Conservation (phyloP, 495 filamentous ascomycete genomes). For the Xylaria scruposa region DNA sequence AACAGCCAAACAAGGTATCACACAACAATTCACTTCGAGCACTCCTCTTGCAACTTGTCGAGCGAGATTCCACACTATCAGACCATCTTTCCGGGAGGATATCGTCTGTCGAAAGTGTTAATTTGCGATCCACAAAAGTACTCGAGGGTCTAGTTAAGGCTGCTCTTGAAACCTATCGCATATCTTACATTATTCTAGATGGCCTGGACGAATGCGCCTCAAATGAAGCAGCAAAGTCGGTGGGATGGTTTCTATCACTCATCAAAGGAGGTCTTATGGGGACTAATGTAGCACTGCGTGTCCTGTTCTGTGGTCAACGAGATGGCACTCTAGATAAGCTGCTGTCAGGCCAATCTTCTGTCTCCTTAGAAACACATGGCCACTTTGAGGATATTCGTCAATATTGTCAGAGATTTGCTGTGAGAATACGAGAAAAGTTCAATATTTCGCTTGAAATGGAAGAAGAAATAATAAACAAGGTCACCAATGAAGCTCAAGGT, state of each 20-base stretch:
- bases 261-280: background rate
- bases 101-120: constrained; percentile 11
- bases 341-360: constrained; percentile 1
- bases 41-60: constrained; percentile 18
- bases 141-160: constrained; percentile 12
- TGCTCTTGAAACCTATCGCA: background rate
- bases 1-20: constrained; percentile 10
- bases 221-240: constrained; percentile 1
- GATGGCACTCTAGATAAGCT: constrained; percentile 24
- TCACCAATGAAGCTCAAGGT: constrained; percentile 23
- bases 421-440: constrained; percentile 18
- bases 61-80: constrained; percentile 12
- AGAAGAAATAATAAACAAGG: background rate
- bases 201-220: constrained; percentile 27
- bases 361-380: background rate
- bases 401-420: constrained; percentile 11
- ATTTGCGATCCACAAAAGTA: constrained; percentile 5
- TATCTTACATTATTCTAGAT: constrained; percentile 24
- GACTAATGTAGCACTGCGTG: background rate
- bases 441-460: constrained; percentile 5
- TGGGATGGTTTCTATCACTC: constrained; percentile 27
- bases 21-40: constrained; percentile 24
- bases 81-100: background rate
- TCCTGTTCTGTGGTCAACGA: constrained; percentile 25
- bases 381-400: constrained; percentile 21